These are phyloP conservation scores for Metschnikowia hibisci DNA, from an alignment of 805 yeast species.

Conservation along the genomic window DNA sequence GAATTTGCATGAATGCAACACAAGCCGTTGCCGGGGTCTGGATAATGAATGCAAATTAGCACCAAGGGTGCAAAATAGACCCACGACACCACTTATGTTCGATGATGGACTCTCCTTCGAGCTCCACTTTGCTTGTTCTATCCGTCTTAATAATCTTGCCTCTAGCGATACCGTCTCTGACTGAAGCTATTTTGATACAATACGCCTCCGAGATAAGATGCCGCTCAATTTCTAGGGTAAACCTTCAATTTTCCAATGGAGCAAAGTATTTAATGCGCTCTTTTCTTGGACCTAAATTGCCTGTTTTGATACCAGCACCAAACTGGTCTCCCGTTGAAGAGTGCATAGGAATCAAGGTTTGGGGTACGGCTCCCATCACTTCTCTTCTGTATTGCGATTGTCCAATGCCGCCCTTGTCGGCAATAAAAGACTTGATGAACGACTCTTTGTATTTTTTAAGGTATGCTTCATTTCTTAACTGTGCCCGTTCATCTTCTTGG, in stretches of 20 bases:
- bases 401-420: conserved; percentile 45
- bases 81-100: neutral
- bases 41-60: conserved; percentile 17
- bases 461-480: conserved; percentile 36
- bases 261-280: conserved; percentile 40
- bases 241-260: conserved; percentile 24
- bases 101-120: conserved; percentile 1
- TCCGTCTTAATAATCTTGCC: no score
- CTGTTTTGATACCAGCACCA: conserved; percentile 43
- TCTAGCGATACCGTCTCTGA: no score
- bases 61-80: conserved; percentile 5
- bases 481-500: conserved; percentile 27
- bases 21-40: conserved; percentile 6
- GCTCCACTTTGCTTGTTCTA: neutral
- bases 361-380: conserved; percentile 27
- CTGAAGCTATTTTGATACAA: no score
- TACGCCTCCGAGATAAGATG: no score
- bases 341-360: conserved; percentile 36
- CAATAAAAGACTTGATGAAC: conserved; percentile 39
- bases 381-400: conserved; percentile 38
- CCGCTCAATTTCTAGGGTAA: neutral
- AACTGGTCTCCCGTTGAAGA: conserved; percentile 39
- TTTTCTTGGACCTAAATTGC: conserved; percentile 43
- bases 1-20: neutral
- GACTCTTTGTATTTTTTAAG: conserved; percentile 38